Conservation (phyloP, 23 red algal genomes). For the Cyanidiococcus yangmingshanensis region DNA sequence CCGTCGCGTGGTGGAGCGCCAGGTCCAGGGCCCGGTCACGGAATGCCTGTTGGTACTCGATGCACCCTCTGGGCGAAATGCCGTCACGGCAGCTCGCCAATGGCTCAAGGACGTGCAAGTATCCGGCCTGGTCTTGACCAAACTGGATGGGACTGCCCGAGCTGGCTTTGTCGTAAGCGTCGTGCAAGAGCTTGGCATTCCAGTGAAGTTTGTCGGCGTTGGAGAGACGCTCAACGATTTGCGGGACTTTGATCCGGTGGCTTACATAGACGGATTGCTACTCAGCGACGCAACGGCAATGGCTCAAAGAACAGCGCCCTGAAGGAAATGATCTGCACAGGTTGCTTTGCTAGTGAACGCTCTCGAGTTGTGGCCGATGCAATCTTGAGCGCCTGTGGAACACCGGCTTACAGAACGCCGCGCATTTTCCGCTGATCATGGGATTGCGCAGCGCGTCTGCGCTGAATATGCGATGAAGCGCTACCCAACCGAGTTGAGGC, state of each 20-base stretch:
- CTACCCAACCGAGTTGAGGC: too few relatives aligned
- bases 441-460: too few relatives aligned
- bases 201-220: conserved; percentile 83
- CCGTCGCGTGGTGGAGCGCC: conserved; percentile 47
- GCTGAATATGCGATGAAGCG: too few relatives aligned
- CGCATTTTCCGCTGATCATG: too few relatives aligned
- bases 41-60: conserved; percentile 89
- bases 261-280: conserved; percentile 65
- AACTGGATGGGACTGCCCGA: conserved; percentile 85
- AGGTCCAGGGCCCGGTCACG: conserved; percentile 31
- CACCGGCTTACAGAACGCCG: too few relatives aligned
- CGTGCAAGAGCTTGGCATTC: conserved; percentile 73
- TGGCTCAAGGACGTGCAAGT: conserved; percentile 66
- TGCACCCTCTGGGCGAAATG: conserved; percentile 81
- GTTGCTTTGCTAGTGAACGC: neutral
- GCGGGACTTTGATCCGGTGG: conserved; percentile 72
- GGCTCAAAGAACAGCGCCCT: neutral
- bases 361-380: neutral
- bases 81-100: conserved; percentile 50
- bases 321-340: neutral
- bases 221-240: conserved; percentile 90
- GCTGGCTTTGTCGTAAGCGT: conserved; percentile 86
- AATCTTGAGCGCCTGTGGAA: neutral
- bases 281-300: neutral
- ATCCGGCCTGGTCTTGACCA: conserved; percentile 73